Base-by-base conservation (phyloP, 768 basidiomycete species). In the Lyophyllum semitale region DNA sequence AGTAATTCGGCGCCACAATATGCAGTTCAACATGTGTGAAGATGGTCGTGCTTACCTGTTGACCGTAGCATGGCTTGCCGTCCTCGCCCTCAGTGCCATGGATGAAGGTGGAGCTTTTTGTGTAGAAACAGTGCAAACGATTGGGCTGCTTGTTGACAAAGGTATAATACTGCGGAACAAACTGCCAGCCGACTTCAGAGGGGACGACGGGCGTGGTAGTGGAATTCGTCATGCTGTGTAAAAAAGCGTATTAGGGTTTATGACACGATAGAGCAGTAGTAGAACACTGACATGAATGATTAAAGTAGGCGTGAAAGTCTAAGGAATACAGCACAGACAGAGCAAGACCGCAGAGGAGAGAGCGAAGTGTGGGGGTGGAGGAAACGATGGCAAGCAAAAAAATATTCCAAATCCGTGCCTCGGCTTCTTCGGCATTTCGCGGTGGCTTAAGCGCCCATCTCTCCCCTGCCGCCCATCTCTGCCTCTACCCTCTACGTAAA, bases 51-150 rank as follows among this genome's bases (percentile, higher is more conserved):
- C 33, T 35, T 9, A 95, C 95, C 83, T 93, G 89, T 73, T 98
- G 96, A 44, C 96, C 96, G 63, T 82, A 89, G 76, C 91, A 96
- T 32, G 93, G 82, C 66, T 87, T 87, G 58, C 83, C 78, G 44
- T 98, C 96, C 76, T 98, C 97, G 54, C 96, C 96, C 80, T 98
- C 97, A 51, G 90, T 92, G 54, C 95, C 95, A 74, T 98, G 97
- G 72, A 91, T 89, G 75, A 98, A 95, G 62, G 95, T 97, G 45
- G 95, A 97, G 67, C 84, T 84, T 85, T 98, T 98, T 71, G 89
- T 97, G 82, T 98, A 98, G 80, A 98, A 98, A 76, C 94, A 95
- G 76, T 99, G 97, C 65, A 98, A 84, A 73, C 94, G 91, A 75
- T 91, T 80, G 67, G 96, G 96, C 59, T 95, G 88, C 77, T 97